These are phyloP conservation scores for Brassica rapa DNA, from an alignment of 345 rosid species.

Conservation along the genomic window DNA sequence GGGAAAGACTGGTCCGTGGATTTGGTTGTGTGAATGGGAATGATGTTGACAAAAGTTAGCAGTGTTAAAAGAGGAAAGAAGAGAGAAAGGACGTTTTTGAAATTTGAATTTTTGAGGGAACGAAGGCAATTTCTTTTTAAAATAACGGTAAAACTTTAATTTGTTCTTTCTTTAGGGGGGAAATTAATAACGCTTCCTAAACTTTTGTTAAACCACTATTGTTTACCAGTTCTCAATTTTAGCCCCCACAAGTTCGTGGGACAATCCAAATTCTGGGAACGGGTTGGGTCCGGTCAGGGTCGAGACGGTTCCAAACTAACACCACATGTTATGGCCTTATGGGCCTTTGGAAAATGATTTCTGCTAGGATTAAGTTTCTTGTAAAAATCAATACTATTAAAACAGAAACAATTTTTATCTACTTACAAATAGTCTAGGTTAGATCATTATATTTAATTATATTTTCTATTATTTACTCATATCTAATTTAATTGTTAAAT, in stretches of 20 bases:
- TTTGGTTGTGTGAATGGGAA: conserved; percentile 28
- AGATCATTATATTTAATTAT: too few relatives aligned
- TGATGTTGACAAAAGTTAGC: conserved; percentile 30
- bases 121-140: conserved; percentile 30
- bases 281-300: background rate
- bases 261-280: background rate
- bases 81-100: conserved; percentile 28
- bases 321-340: background rate
- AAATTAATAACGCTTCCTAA: background rate
- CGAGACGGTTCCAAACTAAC: too few relatives aligned
- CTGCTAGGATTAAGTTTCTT: background rate
- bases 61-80: conserved; percentile 26
- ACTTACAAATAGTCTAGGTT: too few relatives aligned
- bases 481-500: too few relatives aligned
- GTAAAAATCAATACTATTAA: too few relatives aligned
- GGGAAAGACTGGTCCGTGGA: conserved; percentile 4
- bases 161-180: background rate
- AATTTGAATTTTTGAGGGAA: conserved; percentile 40
- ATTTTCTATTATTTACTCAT: too few relatives aligned
- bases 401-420: too few relatives aligned
- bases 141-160: conserved; percentile 32
- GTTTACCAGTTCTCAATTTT: background rate
- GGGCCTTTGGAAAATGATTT: background rate
- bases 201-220: background rate
- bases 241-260: conserved; percentile 1